These are phyloP conservation scores for Ophiobolus disseminans DNA, from an alignment of 2,329 filamentous ascomycete species.

Conservation along the genomic window DNA sequence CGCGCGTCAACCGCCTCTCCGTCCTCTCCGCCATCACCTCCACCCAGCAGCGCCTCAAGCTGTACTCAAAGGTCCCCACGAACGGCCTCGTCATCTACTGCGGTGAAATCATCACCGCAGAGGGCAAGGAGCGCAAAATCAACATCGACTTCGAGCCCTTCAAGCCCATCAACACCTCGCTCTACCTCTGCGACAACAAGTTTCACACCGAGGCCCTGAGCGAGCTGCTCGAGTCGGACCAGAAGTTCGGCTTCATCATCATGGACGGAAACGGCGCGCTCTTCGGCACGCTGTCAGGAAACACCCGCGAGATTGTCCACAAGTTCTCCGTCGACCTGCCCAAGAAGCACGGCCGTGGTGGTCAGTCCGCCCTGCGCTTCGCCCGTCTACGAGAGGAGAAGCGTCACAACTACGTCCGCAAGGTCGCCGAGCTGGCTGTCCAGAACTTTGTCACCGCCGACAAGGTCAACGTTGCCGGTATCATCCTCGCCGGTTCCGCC, in stretches of 20 bases:
- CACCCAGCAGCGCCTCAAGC: slow-evolving; percentile 97
- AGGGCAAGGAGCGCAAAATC: slow-evolving; percentile 99
- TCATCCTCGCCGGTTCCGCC: slow-evolving; percentile 94
- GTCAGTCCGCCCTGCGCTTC: slow-evolving; percentile 99
- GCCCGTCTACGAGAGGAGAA: slow-evolving; percentile 99
- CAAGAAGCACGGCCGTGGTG: slow-evolving; percentile 99
- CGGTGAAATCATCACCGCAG: slow-evolving; percentile 98
- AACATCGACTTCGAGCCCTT: slow-evolving; percentile 99
- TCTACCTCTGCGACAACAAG: slow-evolving; percentile 99
- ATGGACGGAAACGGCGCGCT: slow-evolving; percentile 99
- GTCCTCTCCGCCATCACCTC: slow-evolving; percentile 98
- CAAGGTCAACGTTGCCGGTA: slow-evolving; percentile 95
- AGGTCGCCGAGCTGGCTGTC: slow-evolving; percentile 95
- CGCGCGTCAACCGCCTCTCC: slow-evolving; percentile 96
- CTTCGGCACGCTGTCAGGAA: slow-evolving; percentile 95
- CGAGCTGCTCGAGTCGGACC: slow-evolving; percentile 96
- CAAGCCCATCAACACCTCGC: slow-evolving; percentile 99
- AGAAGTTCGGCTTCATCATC: slow-evolving; percentile 99
- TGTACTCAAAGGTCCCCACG: slow-evolving; percentile 98
- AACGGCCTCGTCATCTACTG: slow-evolving; percentile 99
- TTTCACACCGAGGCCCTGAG: slow-evolving; percentile 98
- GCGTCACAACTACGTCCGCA: slow-evolving; percentile 99
- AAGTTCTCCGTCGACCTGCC: slow-evolving; percentile 98
- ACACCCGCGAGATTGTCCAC: slow-evolving; percentile 94
- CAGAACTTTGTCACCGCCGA: slow-evolving; percentile 99